A percentile compares a stretch with the other conserved stretches of the same genome.
These are phyloP conservation scores for Nemophila menziesii DNA, from an alignment of 257 asterid genomes.

Conservation along the genomic window DNA sequence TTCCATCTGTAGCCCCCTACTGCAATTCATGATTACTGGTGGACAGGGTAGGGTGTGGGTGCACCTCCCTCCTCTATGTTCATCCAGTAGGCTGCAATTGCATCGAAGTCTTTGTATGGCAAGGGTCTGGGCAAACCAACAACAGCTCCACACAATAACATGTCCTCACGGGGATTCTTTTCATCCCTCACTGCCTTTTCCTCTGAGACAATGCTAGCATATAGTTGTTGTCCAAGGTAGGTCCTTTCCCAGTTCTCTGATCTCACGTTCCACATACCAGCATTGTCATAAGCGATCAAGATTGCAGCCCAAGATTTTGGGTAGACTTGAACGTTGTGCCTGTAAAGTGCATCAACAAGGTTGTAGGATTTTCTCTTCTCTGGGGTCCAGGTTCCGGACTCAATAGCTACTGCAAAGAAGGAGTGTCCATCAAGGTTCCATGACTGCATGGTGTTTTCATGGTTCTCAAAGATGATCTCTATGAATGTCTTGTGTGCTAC, in stretches of 20 bases:
- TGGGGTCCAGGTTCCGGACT: conserved; percentile 54
- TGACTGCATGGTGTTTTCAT: conserved; percentile 31
- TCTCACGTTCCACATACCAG: conserved; percentile 80
- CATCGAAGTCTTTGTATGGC: no score
- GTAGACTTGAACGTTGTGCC: conserved; percentile 64
- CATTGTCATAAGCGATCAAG: conserved; percentile 56
- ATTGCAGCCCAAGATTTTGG: conserved; percentile 68
- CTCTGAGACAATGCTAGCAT: conserved; percentile 50
- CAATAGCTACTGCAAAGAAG: conserved; percentile 47
- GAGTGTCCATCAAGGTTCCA: conserved; percentile 77
- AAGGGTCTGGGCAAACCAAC: no score
- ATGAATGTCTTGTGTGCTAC: conserved; percentile 43
- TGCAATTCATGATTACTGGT: no score
- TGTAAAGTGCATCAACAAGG: conserved; percentile 48
- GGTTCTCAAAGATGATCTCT: conserved; percentile 65
- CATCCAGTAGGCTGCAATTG: no score
- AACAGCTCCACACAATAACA: no score
- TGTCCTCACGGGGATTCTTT: background rate
- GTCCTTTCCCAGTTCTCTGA: conserved; percentile 55
- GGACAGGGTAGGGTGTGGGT: no score
- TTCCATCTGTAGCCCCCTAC: no score
- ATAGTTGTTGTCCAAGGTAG: conserved; percentile 64
- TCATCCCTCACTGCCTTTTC: conserved; percentile 41
- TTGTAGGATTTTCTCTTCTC: conserved; percentile 39
- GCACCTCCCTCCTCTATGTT: no score